Evolutionary conservation across 306 rosid species (phyloP), one percentile per base, ranked within the genome.

Genomic region (Gastrolobium villosum): DNA sequence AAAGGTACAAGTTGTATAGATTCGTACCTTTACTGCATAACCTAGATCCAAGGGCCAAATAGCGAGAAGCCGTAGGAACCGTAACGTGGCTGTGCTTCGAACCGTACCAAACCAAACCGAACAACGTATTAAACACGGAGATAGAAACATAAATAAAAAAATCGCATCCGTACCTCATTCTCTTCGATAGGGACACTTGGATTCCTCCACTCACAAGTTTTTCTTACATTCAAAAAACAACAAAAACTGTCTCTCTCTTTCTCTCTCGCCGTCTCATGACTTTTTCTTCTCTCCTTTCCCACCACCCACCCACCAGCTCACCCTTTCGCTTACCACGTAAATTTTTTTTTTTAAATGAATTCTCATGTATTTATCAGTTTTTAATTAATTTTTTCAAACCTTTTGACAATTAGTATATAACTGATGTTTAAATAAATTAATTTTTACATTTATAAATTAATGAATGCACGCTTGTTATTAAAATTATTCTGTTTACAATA

Each of bases 121-220:
- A 54, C 30, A 14, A 50, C 56, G 31, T n/a, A 20, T 20, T 20
- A 20, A 20, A 10, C 31, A 30, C 34, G 26, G 0, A 62, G 3
- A 3, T 1, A 35, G 4, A 2, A 7, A 15, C 32, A 5, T 13
- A 10, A 50, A 37, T 48, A 40, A 77, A 46, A 39, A 48, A 13
- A 3, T 15, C 8, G 35, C 20, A 54, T 41, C 55, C 80, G 56
- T 78, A 76, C 83, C 84, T 78, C 20, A 78, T 80, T 85, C 84
- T 76, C 72, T 68, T 59, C 59, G 87, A 91, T 34, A 74, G 76
- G n/a, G 91, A 91, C 90, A 65, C 85, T 59, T 62, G 85, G 74
- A 88, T 70, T 86, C 84, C 82, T 48, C 69, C 74, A 49, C 37
- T 44, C 39, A 4, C 49, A 32, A 2, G 6, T 34, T 39, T 52